Evolutionary conservation across 441 rosid genomes (phyloP).

Genomic region (Corymbia citriodora): DNA sequence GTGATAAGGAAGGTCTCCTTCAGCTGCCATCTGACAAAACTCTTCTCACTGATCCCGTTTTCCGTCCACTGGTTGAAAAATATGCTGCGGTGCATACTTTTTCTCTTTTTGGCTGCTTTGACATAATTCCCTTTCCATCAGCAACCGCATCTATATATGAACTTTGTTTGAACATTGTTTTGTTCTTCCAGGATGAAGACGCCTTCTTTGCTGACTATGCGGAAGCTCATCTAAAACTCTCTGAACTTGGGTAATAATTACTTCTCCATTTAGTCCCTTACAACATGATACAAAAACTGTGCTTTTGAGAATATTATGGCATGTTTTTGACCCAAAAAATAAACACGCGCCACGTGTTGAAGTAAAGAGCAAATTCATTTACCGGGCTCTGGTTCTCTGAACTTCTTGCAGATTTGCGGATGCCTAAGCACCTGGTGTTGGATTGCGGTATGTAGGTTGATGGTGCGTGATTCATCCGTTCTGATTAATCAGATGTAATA

Average conservation of each 20-base stretch:
- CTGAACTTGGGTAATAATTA: slow-evolving; percentile 78
- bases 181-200: slow-evolving; percentile 69
- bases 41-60: slow-evolving; percentile 64
- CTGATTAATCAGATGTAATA: not conserved
- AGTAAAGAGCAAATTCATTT: not conserved
- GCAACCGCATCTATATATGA: not conserved
- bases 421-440: not conserved
- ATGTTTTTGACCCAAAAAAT: not conserved
- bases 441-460: not conserved
- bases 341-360: not conserved
- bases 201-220: slow-evolving; percentile 77
- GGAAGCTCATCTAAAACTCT: slow-evolving; percentile 78
- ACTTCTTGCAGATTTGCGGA: not conserved
- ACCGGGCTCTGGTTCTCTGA: not conserved
- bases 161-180: not conserved
- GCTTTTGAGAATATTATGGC: not conserved
- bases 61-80: slow-evolving; percentile 85
- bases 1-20: slow-evolving; percentile 80
- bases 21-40: slow-evolving; percentile 77
- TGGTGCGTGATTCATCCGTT: not conserved
- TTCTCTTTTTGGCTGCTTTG: not conserved
- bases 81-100: slow-evolving; percentile 55
- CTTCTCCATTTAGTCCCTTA: not conserved
- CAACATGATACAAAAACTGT: not conserved
- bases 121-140: not conserved